Evolutionary conservation across 192 early-diverging fungal genomes (phyloP), one percentile per base, ranked within the genome.

Genomic region (Chytriomyces hyalinus): DNA sequence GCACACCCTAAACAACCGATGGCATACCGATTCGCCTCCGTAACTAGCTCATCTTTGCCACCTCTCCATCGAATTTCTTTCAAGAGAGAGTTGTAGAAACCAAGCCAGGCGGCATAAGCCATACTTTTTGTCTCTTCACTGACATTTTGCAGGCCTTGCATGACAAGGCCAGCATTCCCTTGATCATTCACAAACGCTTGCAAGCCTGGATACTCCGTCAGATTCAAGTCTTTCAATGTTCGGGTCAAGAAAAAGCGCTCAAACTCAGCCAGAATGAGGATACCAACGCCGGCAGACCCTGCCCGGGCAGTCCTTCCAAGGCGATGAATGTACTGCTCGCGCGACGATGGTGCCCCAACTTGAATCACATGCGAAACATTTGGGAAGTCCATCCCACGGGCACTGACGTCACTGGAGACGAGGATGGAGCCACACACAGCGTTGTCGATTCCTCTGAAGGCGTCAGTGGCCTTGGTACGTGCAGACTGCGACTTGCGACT

Each of bases 311-410:
- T 96, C 73, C 96, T 90, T 6, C 96, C 96, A 51, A 96, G 81
- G 50, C 96, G 91, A 83, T 97, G 96, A 61, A 97, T 92, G 67
- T 97, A 97, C 68, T 92, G 90, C 80, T 95, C 95, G 43, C 88
- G 78, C 48, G 87, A 84, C 7, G 89, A 86, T 15, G 95, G 92
- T 0, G 94, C 84, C 6, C 78, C 82, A 48, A 94, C 81, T 81
- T 98, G 94, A 47, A 98, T 65, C 45, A 98, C 95, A 60, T 93
- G 85, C 0, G 90, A 85, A 8, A 98, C 95, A 80, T 90, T 91
- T 5, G 95, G 95, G 70, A 94, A 96, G 82, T 98, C 96, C 57
- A 98, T 93, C 49, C 96, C 96, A 73, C 96, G 94, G 53, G 96
- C 96, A 67, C 92, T 93, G 2, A 98, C 94, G 78, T 97, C 96